Conservation (phyloP, 2,329 filamentous ascomycete species). For the Aspergillus neoniger region DNA sequence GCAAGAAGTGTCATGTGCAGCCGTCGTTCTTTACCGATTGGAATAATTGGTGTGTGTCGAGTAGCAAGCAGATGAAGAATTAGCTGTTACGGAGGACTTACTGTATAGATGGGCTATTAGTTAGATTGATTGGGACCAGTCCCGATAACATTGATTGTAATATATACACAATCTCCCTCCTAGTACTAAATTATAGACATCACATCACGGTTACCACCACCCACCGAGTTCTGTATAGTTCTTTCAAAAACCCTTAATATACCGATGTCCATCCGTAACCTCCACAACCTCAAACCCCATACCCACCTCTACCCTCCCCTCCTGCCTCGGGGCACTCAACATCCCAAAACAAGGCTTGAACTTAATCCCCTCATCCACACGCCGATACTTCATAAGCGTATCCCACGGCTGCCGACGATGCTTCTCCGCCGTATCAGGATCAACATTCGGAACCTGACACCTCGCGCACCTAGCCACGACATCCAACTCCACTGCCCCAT, state of each 20-base stretch:
- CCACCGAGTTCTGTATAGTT: background rate
- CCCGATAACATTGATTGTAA: background rate
- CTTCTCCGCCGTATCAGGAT: conserved; percentile 62
- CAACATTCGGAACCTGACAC: conserved; percentile 66
- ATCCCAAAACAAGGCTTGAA: conserved; percentile 70
- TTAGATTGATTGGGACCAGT: background rate
- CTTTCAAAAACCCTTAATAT: conserved; percentile 46
- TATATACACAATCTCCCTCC: background rate
- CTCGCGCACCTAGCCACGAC: conserved; percentile 61
- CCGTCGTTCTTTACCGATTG: conserved; percentile 70
- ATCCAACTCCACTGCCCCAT: conserved; percentile 50
- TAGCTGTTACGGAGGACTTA: conserved; percentile 15
- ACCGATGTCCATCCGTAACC: conserved; percentile 60
- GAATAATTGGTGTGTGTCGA: conserved; percentile 67
- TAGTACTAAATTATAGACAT: too few relatives aligned
- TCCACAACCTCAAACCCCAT: conserved; percentile 60
- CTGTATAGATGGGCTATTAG: background rate
- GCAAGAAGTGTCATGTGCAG: conserved; percentile 62
- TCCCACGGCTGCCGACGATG: conserved; percentile 64
- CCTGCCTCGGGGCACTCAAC: conserved; percentile 60
- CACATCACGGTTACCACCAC: background rate
- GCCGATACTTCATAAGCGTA: conserved; percentile 60
- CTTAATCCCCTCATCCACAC: conserved; percentile 62
- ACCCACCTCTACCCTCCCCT: conserved; percentile 59
- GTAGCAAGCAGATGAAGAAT: conserved; percentile 45